phyloP scores from a whole-genome alignment of 225 moss, liverwort and hornwort genomes.

The Physcomitrium patens region DNA sequence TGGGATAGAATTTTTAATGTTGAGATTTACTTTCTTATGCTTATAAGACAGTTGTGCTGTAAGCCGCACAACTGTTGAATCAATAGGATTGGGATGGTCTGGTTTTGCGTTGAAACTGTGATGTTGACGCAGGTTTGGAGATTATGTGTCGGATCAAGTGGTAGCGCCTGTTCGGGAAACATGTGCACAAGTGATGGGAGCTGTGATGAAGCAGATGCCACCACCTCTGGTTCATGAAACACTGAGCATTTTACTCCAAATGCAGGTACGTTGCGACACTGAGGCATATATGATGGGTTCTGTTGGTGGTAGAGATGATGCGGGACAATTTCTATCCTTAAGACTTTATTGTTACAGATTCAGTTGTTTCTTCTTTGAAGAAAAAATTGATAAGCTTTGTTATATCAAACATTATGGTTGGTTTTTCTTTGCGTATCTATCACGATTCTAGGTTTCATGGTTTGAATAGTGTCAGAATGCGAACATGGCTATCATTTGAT shows the following conservation, averaged over 20 bases:
- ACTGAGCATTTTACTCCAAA: constrained; percentile 71
- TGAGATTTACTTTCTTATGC: background rate
- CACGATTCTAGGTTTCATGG: background rate
- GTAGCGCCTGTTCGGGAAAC: constrained; percentile 95
- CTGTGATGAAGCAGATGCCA: constrained; percentile 89
- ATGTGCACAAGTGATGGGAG: constrained; percentile 93
- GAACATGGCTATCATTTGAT: constrained; percentile 31
- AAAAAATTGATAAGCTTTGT: background rate
- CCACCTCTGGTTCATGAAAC: constrained; percentile 72
- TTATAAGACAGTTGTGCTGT: constrained; percentile 14
- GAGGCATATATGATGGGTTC: background rate
- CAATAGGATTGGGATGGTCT: background rate
- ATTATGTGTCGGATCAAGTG: constrained; percentile 95
- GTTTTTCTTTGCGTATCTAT: constrained; percentile 10
- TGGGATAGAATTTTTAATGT: background rate
- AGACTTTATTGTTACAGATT: constrained; percentile 4
- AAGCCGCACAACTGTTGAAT: constrained; percentile 15
- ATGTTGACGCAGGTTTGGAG: constrained; percentile 64
- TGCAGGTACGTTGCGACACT: constrained; percentile 52
- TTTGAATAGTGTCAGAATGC: constrained; percentile 23
- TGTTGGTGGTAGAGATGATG: background rate
- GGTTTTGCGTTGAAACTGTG: background rate
- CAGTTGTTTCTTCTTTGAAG: background rate
- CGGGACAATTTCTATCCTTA: constrained; percentile 14
- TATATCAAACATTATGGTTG: constrained; percentile 1